Evolutionary conservation across 805 yeast genomes (phyloP).

Genomic region (Metschnikowia picachoensis): DNA sequence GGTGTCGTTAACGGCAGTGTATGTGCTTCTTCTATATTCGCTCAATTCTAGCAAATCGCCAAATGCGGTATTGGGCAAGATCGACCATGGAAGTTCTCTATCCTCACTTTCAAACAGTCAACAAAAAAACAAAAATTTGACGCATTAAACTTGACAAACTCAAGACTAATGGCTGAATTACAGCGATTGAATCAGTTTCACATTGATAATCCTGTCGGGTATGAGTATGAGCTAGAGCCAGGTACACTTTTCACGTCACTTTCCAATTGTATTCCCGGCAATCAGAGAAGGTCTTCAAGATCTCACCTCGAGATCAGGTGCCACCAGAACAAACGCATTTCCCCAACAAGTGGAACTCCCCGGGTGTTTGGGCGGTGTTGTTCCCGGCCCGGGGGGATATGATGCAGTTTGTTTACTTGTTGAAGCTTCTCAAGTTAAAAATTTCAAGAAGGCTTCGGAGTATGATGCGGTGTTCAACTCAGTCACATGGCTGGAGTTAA

Average conservation of each 20-base stretch:
- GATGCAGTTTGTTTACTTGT: slow-evolving; percentile 85
- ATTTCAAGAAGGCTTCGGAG: slow-evolving; percentile 20
- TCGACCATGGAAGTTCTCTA: slow-evolving; percentile 36
- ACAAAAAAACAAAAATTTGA: no score
- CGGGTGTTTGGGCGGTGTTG: slow-evolving; percentile 93
- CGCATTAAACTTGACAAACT: slow-evolving; percentile 56
- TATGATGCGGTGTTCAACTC: slow-evolving; percentile 30
- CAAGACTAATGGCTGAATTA: slow-evolving; percentile 49
- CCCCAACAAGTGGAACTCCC: slow-evolving; percentile 49
- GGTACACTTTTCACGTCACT: slow-evolving; percentile 26
- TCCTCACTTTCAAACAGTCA: slow-evolving; percentile 38
- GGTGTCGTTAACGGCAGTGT: slow-evolving; percentile 57
- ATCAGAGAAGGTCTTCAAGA: slow-evolving; percentile 58
- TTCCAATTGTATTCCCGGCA: slow-evolving; percentile 35
- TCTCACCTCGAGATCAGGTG: slow-evolving; percentile 66
- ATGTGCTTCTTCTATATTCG: slow-evolving; percentile 41
- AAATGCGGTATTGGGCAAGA: slow-evolving; percentile 71
- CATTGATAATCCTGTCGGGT: slow-evolving; percentile 28
- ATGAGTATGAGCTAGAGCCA: slow-evolving; percentile 19
- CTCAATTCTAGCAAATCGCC: slow-evolving; percentile 49
- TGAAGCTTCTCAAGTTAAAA: slow-evolving; percentile 36
- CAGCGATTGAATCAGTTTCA: slow-evolving; percentile 34
- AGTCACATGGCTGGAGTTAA: slow-evolving; percentile 66
- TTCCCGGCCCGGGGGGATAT: slow-evolving; percentile 98
- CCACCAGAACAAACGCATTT: slow-evolving; percentile 72